Evolutionary conservation across 345 rosid species (phyloP).

Genomic region (Litchi chinensis): DNA sequence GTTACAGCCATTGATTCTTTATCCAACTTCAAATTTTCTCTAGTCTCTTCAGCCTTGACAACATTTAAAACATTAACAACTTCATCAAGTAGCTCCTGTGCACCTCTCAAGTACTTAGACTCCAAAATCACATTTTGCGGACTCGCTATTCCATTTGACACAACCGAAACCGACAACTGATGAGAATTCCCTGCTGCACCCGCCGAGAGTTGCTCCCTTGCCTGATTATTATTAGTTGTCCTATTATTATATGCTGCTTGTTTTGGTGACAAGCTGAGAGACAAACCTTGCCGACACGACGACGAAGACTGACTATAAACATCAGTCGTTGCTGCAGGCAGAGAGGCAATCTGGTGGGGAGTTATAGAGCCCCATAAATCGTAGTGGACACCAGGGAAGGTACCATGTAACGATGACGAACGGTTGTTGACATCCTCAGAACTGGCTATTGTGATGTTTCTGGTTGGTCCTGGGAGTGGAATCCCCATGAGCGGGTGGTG

Average conservation of each 20-base stretch:
- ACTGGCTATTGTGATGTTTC: conserved; percentile 16
- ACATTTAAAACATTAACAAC: conserved; percentile 52
- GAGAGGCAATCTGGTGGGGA: conserved; percentile 25
- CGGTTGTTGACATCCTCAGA: conserved; percentile 30
- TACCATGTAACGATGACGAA: conserved; percentile 27
- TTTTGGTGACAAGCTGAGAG: conserved; percentile 43
- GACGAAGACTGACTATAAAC: conserved; percentile 16
- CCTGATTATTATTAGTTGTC: conserved; percentile 15
- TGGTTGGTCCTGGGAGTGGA: conserved; percentile 30
- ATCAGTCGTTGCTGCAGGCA: conserved; percentile 12
- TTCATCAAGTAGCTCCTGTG: conserved; percentile 77
- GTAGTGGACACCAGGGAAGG: conserved; percentile 31
- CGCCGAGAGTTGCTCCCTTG: conserved; percentile 15
- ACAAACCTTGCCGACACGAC: conserved; percentile 46
- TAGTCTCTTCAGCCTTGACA: conserved; percentile 29
- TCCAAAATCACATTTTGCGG: conserved; percentile 41
- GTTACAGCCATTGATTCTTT: conserved; percentile 20
- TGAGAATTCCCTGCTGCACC: conserved; percentile 36
- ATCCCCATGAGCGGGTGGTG: conserved; percentile 31
- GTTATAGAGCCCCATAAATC: conserved; percentile 43
- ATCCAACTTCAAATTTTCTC: conserved; percentile 26
- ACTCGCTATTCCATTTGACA: conserved; percentile 44
- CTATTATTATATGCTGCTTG: conserved; percentile 17
- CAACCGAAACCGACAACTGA: conserved; percentile 38
- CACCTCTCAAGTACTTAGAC: conserved; percentile 66